Evolutionary conservation across 1,139 yeast species (phyloP), one percentile per base, ranked within the genome.

Genomic region (Torulaspora pretoriensis): DNA sequence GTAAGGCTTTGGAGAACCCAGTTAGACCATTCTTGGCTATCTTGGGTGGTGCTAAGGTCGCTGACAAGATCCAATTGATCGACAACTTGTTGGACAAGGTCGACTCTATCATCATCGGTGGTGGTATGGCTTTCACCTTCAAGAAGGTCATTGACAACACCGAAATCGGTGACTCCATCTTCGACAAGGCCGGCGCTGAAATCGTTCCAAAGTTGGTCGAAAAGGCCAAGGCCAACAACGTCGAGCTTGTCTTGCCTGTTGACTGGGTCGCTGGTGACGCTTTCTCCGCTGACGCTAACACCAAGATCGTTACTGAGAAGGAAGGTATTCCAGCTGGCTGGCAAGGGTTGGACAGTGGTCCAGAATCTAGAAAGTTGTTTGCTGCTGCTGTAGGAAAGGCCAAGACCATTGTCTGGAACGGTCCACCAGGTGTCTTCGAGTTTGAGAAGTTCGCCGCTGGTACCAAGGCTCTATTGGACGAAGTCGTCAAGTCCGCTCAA

Each of bases 71-170:
- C 67, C 96, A 88, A 77, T 82, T 90, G 73, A 90, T 90, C 68
- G 97, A 92, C 74, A 90, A 90, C 81, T 79, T 90, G 71, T 79
- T 90, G 66, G 89, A 90, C 75, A 92, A 90, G 81, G 97, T 90
- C 63, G 83, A 92, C 72, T 72, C 82, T 54, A 77, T 90, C 69
- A 87, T 90, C 72, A 83, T 90, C 63, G 97, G 97, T 69, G 97
- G 97, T 74, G 97, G 97, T 74, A 90, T 90, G 97, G 90, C 97
- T 50, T 90, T 89, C 82, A 90, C 97, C 64, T 90, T 90, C 80
- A 87, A 86, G 78, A 90, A 92, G 80, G 84, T 90, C 48, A 71
- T 88, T 60, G 85, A 87, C 70, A 78, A 79, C 68, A 81, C 86
- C 75, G 70, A 80, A 52, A 92, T 92, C 63, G 97, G 97, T 69